Conservation (phyloP, 2,329 filamentous ascomycete species). For the Ceratocystiopsis brevicomis region DNA sequence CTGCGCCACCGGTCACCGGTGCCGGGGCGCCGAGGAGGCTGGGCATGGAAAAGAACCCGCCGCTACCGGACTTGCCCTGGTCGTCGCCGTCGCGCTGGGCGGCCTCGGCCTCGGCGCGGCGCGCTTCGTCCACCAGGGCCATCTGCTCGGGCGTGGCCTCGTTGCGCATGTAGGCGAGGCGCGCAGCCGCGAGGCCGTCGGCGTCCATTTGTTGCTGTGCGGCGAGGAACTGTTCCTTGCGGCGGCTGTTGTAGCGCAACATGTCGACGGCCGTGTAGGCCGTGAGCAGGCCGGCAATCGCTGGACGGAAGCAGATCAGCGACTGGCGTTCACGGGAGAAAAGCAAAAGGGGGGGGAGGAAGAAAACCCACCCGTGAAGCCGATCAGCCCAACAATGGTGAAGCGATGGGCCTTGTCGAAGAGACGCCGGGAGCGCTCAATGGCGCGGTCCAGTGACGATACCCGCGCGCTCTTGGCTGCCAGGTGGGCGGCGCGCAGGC, state of each 20-base stretch:
- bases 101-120: constrained; percentile 18
- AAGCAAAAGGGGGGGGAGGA: too few relatives aligned
- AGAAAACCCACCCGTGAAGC: constrained; percentile 31
- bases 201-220: constrained; percentile 33
- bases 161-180: constrained; percentile 40
- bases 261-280: constrained; percentile 43
- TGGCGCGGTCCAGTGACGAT: constrained; percentile 31
- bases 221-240: constrained; percentile 38
- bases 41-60: constrained; percentile 24
- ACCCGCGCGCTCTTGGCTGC: constrained; percentile 42
- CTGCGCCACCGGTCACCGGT: constrained; percentile 10
- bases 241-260: constrained; percentile 40
- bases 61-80: constrained; percentile 13
- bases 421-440: constrained; percentile 28
- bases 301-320: constrained; percentile 14
- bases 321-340: background rate
- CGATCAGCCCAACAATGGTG: constrained; percentile 34
- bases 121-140: constrained; percentile 36
- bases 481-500: constrained; percentile 47
- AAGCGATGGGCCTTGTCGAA: constrained; percentile 37
- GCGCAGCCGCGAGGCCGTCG: constrained; percentile 36
- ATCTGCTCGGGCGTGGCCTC: constrained; percentile 37
- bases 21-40: constrained; percentile 28
- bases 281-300: constrained; percentile 34
- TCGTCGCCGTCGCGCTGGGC: constrained; percentile 1